Evolutionary conservation across 306 rosid species (phyloP).

Genomic region (Gastrolobium villosum): DNA sequence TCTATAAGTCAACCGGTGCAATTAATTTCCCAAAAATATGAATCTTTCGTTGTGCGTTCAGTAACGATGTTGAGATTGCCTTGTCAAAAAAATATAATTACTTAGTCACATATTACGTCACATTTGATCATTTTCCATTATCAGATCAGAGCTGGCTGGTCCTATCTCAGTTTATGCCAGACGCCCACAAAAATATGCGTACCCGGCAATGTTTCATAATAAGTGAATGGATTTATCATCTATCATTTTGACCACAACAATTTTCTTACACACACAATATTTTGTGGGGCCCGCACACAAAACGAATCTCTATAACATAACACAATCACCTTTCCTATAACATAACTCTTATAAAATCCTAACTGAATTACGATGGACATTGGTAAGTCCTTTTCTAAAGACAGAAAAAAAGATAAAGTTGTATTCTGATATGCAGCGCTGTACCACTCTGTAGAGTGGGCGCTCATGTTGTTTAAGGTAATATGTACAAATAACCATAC

Average conservation of each 20-base stretch:
- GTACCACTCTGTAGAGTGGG: background rate
- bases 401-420: background rate
- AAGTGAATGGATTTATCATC: no score
- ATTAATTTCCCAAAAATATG: background rate
- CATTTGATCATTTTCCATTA: no score
- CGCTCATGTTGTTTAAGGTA: background rate
- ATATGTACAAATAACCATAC: background rate
- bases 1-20: background rate
- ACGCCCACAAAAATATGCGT: background rate
- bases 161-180: background rate
- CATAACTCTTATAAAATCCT: no score
- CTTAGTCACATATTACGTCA: no score
- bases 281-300: no score
- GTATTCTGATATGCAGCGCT: background rate
- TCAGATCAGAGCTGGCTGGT: no score
- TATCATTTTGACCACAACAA: no score
- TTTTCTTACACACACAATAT: no score
- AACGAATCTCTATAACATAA: no score
- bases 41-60: slow-evolving; percentile 29
- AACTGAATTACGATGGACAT: background rate
- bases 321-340: no score
- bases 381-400: background rate
- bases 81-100: background rate
- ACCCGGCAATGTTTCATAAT: no score
- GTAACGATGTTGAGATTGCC: background rate